These are phyloP conservation scores for Lobosporangium transversale DNA, from an alignment of 192 early-diverging fungal genomes.

Conservation along the genomic window DNA sequence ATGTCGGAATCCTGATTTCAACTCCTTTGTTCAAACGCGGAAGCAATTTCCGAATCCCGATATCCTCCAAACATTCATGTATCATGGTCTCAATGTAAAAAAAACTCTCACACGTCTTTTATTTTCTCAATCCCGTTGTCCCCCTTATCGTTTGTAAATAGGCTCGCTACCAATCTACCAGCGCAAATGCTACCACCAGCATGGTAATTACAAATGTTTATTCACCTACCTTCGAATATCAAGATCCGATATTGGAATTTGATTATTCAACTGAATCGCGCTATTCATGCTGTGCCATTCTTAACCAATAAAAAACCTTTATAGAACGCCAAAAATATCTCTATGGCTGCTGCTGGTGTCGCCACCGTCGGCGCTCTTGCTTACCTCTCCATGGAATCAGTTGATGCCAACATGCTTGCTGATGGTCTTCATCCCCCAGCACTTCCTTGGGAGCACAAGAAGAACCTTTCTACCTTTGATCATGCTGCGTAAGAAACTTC, in stretches of 20 bases:
- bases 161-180: constrained; percentile 50
- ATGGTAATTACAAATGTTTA: constrained; percentile 26
- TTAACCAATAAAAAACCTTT: too few species aligned
- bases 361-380: constrained; percentile 48
- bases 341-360: constrained; percentile 48
- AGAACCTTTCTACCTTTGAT: constrained; percentile 87
- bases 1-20: background rate
- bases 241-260: too few species aligned
- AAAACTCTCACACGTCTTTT: too few species aligned
- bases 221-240: too few species aligned
- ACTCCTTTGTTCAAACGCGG: background rate
- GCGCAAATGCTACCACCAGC: constrained; percentile 42
- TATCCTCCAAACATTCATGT: background rate
- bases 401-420: constrained; percentile 85
- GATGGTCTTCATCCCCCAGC: constrained; percentile 92
- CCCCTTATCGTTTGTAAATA: background rate
- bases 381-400: constrained; percentile 52
- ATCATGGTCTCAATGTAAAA: too few species aligned
- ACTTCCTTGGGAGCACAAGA: constrained; percentile 90
- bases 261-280: too few species aligned
- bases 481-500: constrained; percentile 77
- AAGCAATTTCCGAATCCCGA: constrained; percentile 2
- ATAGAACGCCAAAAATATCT: constrained; percentile 45
- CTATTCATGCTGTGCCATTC: too few species aligned
- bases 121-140: background rate